Conservation (phyloP, 768 basidiomycete species). For the Chalciporus sphaerocephalus region DNA sequence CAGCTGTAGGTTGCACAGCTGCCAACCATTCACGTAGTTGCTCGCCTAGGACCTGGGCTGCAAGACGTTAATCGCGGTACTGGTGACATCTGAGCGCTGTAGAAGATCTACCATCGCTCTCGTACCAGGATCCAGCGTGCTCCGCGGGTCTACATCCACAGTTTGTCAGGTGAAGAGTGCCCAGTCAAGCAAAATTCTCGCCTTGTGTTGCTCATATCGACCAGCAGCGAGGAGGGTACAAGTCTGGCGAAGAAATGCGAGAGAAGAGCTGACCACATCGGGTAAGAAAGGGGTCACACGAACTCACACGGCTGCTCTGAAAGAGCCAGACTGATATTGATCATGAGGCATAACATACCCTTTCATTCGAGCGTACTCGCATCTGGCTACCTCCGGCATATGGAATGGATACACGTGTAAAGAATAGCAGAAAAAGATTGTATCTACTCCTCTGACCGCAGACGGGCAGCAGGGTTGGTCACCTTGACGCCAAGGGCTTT, state of each 20-base stretch:
- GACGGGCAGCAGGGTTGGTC: slow-evolving; percentile 86
- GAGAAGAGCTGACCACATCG: slow-evolving; percentile 22
- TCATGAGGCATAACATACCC: slow-evolving; percentile 14
- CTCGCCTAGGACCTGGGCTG: slow-evolving; percentile 53
- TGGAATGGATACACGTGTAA: slow-evolving; percentile 42
- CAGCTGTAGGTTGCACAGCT: slow-evolving; percentile 46
- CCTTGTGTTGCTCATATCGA: slow-evolving; percentile 27
- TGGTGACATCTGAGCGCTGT: slow-evolving; percentile 12
- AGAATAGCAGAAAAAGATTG: slow-evolving; percentile 35
- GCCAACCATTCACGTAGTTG: slow-evolving; percentile 65
- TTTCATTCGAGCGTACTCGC: slow-evolving; percentile 42
- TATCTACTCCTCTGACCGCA: slow-evolving; percentile 88
- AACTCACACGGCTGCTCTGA: too few species aligned
- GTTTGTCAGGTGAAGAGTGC: background rate
- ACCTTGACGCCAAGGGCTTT: slow-evolving; percentile 88
- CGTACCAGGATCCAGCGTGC: slow-evolving; percentile 93
- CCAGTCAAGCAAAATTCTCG: slow-evolving; percentile 8
- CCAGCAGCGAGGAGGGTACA: slow-evolving; percentile 8
- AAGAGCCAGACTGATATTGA: too few species aligned
- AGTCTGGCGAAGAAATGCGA: slow-evolving; percentile 14
- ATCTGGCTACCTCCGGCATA: slow-evolving; percentile 49
- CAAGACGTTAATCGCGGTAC: slow-evolving; percentile 10
- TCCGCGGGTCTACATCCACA: slow-evolving; percentile 50
- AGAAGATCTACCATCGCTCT: slow-evolving; percentile 49
- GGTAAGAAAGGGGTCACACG: slow-evolving; percentile 13